Evolutionary conservation across 306 rosid genomes (phyloP).

Genomic region (Sindora glabra): DNA sequence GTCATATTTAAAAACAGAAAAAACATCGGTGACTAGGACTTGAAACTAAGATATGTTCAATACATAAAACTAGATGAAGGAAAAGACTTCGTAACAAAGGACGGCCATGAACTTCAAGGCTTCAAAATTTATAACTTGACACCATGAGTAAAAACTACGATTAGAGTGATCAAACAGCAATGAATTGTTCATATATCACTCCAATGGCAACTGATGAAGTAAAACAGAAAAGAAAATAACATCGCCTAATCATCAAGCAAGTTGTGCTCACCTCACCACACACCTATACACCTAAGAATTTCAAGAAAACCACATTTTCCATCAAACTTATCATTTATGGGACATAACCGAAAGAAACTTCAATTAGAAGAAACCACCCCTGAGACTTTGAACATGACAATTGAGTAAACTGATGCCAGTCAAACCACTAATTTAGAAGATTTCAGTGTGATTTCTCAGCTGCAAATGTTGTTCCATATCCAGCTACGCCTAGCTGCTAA

Average conservation of each 20-base stretch:
- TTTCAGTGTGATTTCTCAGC: neutral
- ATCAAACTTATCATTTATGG: too few species aligned
- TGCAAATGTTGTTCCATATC: neutral
- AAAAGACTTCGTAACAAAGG: too few species aligned
- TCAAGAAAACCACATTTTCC: too few species aligned
- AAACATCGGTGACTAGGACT: neutral
- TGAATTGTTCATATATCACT: neutral
- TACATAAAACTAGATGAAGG: too few species aligned
- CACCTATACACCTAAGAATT: neutral
- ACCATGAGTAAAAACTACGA: neutral
- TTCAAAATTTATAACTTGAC: neutral
- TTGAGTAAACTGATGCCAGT: neutral
- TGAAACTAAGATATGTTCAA: too few species aligned
- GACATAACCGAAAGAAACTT: neutral
- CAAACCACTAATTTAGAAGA: neutral
- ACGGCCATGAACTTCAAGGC: neutral
- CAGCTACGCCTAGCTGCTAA: neutral
- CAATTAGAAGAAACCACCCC: neutral
- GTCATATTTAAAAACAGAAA: neutral
- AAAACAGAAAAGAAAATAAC: too few species aligned
- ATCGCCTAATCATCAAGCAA: too few species aligned
- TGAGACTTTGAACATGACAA: neutral
- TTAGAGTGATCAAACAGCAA: neutral
- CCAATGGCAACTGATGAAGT: neutral
- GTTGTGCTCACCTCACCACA: neutral